Evolutionary conservation across 495 filamentous ascomycete species (phyloP), one percentile per base, ranked within the genome.

Genomic region (Lineolata rhizophorae): DNA sequence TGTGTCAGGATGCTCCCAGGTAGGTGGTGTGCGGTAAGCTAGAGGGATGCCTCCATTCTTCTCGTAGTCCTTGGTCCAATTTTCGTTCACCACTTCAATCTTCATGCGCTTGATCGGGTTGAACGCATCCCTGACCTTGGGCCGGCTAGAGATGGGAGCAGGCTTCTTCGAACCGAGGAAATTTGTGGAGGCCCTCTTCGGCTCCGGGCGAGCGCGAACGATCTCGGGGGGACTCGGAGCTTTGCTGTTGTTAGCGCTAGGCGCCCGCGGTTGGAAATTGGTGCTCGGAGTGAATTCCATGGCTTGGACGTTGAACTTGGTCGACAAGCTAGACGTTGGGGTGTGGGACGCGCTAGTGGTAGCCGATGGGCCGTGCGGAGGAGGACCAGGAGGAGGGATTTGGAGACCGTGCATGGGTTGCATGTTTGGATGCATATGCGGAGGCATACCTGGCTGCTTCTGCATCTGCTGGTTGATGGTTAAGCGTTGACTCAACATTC

Each of bases 251-350:
- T 6, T n/a, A 6, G 22, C 6, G n/a, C 22, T n/a, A 25, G 22
- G 6, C 6, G 22, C n/a, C 22, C 6, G 22, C 22, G n/a, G 22
- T 6, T 6, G n/a, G 22, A n/a, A 6, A 25, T n/a, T 25, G 6
- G 22, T n/a, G 24, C 74, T 70, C 5, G 79, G 68, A 43, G 72
- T 84, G 54, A 93, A 93, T 44, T 90, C 82, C 43, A 70, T 62
- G 19, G 75, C 83, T 30, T 69, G 72, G 1, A 77, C 80, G 41
- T 91, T 90, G 54, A 91, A 66, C 48, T 79, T 75, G 63, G 27
- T 62, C 54, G 32, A 61, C 56, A 18, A 61, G 62, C n/a, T n/a
- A n/a, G n/a, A n/a, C n/a, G 0, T 53, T 56, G 1, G 57, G 6
- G 57, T 61, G 20, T 60, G 62, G n/a, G 54, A 31, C 18, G 37